These are phyloP conservation scores for Leptographium lundbergii DNA, from an alignment of 2,329 filamentous ascomycete species.

Conservation along the genomic window DNA sequence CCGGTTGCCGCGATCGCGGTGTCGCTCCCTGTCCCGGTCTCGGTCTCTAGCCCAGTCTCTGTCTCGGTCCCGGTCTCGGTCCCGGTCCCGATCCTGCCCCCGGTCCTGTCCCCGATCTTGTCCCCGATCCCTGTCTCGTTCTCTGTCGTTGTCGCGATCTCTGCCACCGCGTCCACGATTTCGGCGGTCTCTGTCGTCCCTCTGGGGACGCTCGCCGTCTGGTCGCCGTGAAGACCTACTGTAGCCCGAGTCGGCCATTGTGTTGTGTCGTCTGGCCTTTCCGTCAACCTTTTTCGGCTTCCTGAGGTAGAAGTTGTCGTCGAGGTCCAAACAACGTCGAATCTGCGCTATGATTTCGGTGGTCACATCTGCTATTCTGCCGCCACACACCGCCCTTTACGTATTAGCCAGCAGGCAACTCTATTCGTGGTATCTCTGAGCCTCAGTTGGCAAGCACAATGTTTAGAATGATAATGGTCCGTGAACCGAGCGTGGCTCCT, in stretches of 20 bases:
- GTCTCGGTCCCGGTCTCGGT: neutral
- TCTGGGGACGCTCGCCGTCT: conserved; percentile 5
- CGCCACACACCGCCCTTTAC: neutral
- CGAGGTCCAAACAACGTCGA: neutral
- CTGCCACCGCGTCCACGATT: neutral
- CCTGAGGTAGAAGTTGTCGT: neutral
- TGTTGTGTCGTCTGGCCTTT: neutral
- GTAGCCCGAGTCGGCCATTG: conserved; percentile 9
- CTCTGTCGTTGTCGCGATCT: neutral
- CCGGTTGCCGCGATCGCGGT: neutral
- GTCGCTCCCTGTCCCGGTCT: conserved; percentile 3
- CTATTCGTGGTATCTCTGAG: too few species aligned
- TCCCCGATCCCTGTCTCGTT: neutral
- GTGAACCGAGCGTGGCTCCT: neutral
- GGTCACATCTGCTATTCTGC: neutral
- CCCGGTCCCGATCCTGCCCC: neutral
- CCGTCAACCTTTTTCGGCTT: neutral
- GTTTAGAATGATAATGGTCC: neutral
- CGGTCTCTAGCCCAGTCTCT: conserved; percentile 3
- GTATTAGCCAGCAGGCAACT: neutral
- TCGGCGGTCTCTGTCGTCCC: neutral
- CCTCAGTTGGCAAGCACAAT: neutral
- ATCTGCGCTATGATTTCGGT: neutral
- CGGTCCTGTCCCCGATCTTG: neutral
- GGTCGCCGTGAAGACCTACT: conserved; percentile 7